Percentiles rank a stretch among this genome's conserved stretches.
Conservation (phyloP, 495 filamentous ascomycete species). For the Penicillium crystallinum region DNA sequence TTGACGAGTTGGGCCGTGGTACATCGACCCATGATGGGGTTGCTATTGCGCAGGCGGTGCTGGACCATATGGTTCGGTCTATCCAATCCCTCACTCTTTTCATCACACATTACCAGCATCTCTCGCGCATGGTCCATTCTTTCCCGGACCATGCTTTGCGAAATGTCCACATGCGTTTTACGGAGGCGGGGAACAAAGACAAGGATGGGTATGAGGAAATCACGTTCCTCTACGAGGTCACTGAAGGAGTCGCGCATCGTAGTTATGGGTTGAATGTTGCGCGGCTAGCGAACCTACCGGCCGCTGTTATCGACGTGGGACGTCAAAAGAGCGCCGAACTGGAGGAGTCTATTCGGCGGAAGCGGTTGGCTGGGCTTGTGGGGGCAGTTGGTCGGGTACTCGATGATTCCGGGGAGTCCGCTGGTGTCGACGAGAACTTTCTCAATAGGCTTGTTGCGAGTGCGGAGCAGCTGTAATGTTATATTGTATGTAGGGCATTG, state of each 20-base stretch:
- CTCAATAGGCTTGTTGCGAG: conserved; percentile 33
- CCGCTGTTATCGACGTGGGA: conserved; percentile 69
- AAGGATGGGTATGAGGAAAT: conserved; percentile 47
- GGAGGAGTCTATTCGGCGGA: conserved; percentile 65
- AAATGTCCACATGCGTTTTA: conserved; percentile 85
- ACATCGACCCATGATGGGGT: conserved; percentile 94
- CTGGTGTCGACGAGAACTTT: conserved; percentile 24
- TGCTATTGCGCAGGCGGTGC: conserved; percentile 88
- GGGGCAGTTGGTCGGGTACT: conserved; percentile 38
- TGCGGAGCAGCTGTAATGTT: conserved; percentile 34
- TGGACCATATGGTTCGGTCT: conserved; percentile 75
- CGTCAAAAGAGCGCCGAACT: conserved; percentile 72
- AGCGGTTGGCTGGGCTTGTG: conserved; percentile 46
- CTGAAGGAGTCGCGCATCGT: conserved; percentile 84
- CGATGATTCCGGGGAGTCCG: background rate
- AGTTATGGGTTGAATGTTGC: conserved; percentile 95
- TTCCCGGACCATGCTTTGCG: conserved; percentile 56
- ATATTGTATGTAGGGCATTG: background rate
- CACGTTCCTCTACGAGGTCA: conserved; percentile 79
- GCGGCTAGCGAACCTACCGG: conserved; percentile 74
- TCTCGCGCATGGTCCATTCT: conserved; percentile 64
- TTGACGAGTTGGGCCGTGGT: conserved; percentile 93
- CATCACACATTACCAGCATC: conserved; percentile 93
- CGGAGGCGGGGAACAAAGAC: conserved; percentile 38
- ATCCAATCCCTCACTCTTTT: conserved; percentile 77